Conservation (phyloP, 257 asterid genomes). For the Solanum rostratum region DNA sequence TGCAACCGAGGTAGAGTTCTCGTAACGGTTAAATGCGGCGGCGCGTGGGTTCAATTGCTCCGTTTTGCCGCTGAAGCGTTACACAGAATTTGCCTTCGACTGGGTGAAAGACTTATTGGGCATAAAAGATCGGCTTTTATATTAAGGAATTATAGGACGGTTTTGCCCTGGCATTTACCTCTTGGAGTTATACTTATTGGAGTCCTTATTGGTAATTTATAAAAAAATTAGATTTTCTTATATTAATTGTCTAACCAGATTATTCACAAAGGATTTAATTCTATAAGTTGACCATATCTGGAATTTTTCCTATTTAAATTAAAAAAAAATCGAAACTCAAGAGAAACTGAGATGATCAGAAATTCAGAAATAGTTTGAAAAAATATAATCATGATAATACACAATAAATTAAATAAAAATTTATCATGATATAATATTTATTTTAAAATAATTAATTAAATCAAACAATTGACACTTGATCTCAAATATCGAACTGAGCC, state of each 20-base stretch:
- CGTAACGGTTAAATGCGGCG: neutral
- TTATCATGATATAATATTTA: neutral
- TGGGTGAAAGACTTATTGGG: neutral
- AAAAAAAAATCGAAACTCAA: neutral
- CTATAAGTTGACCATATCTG: neutral
- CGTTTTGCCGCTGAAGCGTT: neutral
- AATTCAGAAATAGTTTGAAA: neutral
- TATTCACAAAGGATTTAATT: neutral
- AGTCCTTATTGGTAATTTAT: neutral
- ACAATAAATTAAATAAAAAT: neutral
- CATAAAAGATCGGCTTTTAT: neutral
- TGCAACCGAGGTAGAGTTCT: neutral
- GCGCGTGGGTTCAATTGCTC: constrained; percentile 2
- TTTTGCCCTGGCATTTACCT: neutral
- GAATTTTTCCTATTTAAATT: neutral
- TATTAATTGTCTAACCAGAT: neutral
- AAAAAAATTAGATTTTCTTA: neutral
- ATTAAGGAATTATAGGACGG: neutral
- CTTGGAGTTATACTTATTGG: neutral
- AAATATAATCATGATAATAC: neutral
- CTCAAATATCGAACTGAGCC: neutral
- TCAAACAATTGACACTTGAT: neutral
- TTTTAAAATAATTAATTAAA: neutral
- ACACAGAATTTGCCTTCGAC: neutral
- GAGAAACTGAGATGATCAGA: neutral